Evolutionary conservation across 345 rosid species (phyloP), one percentile per base, ranked within the genome.

Genomic region (Bruguiera sexangula): DNA sequence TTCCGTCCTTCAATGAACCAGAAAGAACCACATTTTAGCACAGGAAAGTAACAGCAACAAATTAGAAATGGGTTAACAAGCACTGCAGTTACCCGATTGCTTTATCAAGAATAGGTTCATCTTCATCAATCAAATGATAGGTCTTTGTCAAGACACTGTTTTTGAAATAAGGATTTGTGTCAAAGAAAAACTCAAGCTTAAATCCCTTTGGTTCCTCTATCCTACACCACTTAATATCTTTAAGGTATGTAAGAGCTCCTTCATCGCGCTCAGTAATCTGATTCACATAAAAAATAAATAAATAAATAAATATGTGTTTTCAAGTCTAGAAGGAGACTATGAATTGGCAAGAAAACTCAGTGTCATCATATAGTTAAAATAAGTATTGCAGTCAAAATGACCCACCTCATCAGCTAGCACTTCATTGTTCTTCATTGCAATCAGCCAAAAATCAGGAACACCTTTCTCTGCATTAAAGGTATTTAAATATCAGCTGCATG

Each of bases 61-160:
- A 22, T 21, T 56, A 43, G 60, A 21, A 56, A n/a, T 2, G 1
- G 2, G 29, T 24, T 24, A 29, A 7, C 4, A 62, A 24, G 31
- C 64, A 43, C 6, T 8, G 29, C 58, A 53, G 6, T 76, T 89
- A 87, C 99, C 99, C 99, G 7, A 86, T 87, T 51, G 99, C 99
- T 82, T 89, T 96, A 87, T 89, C 97, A 8, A 96, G 89, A 69
- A 92, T 87, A 29, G 97, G 98, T 62, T 96, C 99, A 55, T 92
- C 96, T 71, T 96, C 99, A 82, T 96, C 99, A 73, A 92, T 89
- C 98, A 96, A 92, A 82, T 96, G 95, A 73, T 96, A 96, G 24
- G 92, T 83, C 86, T 96, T 96, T 1, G 90, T 86, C 89, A 96
- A 82, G 61, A 92, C 81, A 62, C 90, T 15, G 79, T 90, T 92